phyloP scores from a whole-genome alignment of 495 filamentous ascomycete genomes.

The Penicillium roqueforti region DNA sequence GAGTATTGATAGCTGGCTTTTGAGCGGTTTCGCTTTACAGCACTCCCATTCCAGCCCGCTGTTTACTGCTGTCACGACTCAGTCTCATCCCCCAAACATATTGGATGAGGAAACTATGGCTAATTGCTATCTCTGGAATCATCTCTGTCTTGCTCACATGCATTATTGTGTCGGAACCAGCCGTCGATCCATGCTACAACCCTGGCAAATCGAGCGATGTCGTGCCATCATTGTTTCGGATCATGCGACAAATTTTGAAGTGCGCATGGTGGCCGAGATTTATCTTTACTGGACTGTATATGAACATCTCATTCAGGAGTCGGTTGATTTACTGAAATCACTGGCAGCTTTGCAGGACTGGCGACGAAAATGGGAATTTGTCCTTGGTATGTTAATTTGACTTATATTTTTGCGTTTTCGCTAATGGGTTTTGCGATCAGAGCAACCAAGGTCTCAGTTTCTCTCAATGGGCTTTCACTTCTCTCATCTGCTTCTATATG shows the following conservation, averaged over 20 bases:
- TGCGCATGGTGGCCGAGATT: slow-evolving; percentile 45
- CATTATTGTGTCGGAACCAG: slow-evolving; percentile 47
- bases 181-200: slow-evolving; percentile 34
- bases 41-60: slow-evolving; percentile 37
- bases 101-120: slow-evolving; percentile 20
- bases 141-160: slow-evolving; percentile 43
- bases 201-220: slow-evolving; percentile 38
- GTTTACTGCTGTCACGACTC: slow-evolving; percentile 25
- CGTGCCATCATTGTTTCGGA: slow-evolving; percentile 34
- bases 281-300: slow-evolving; percentile 46
- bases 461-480: slow-evolving; percentile 48
- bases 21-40: slow-evolving; percentile 45
- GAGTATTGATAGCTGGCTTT: slow-evolving; percentile 46
- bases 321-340: slow-evolving; percentile 31
- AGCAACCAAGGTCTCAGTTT: slow-evolving; percentile 47
- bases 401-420: neutral
- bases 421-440: slow-evolving; percentile 11
- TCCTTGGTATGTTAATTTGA: slow-evolving; percentile 31
- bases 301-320: slow-evolving; percentile 20
- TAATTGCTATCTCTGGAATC: slow-evolving; percentile 43
- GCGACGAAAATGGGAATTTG: slow-evolving; percentile 38
- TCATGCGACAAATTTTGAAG: slow-evolving; percentile 42
- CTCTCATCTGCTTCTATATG: slow-evolving; percentile 40
- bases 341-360: slow-evolving; percentile 34
- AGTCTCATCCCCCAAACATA: slow-evolving; percentile 4